A percentile compares a stretch with the other conserved stretches of the same genome.
Evolutionary conservation across 768 basidiomycete genomes (phyloP).

Genomic region (Glaciozyma antarctica): DNA sequence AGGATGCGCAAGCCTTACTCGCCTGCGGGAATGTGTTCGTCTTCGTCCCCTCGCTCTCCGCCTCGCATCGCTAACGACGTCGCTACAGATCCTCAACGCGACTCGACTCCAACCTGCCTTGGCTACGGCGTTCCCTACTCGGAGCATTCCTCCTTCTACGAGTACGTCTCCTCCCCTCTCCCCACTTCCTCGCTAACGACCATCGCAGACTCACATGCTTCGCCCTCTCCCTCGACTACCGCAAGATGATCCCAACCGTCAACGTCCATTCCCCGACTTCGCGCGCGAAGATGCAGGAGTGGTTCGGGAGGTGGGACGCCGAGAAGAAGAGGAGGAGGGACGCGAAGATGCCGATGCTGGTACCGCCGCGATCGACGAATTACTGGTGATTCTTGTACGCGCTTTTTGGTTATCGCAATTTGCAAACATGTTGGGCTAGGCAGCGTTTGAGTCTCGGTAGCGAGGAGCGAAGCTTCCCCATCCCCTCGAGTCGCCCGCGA

Average conservation of each 20-base stretch:
- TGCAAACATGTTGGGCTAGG: too few species aligned
- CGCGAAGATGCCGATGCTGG: constrained; percentile 29
- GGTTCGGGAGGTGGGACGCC: constrained; percentile 78
- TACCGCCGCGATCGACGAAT: constrained; percentile 19
- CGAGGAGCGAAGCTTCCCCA: too few species aligned
- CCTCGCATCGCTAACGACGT: not conserved
- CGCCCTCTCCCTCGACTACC: constrained; percentile 73
- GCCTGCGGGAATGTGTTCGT: constrained; percentile 40
- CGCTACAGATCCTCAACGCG: constrained; percentile 44
- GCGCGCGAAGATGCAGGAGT: constrained; percentile 74
- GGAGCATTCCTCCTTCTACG: constrained; percentile 91
- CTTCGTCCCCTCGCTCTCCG: constrained; percentile 40
- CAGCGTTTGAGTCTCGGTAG: too few species aligned
- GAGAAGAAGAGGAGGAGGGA: constrained; percentile 58
- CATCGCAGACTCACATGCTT: constrained; percentile 58
- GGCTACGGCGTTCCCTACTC: constrained; percentile 54
- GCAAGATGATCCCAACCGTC: constrained; percentile 87
- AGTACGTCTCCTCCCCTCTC: constrained; percentile 37
- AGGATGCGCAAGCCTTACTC: constrained; percentile 58
- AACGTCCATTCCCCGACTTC: constrained; percentile 67
- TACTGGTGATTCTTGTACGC: constrained; percentile 26
- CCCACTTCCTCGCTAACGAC: not conserved
- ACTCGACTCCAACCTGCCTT: constrained; percentile 56
- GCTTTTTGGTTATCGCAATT: not conserved
- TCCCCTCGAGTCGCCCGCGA: too few species aligned